These are phyloP conservation scores for Candida vartiovaarae DNA, from an alignment of 805 yeast genomes.

Conservation along the genomic window DNA sequence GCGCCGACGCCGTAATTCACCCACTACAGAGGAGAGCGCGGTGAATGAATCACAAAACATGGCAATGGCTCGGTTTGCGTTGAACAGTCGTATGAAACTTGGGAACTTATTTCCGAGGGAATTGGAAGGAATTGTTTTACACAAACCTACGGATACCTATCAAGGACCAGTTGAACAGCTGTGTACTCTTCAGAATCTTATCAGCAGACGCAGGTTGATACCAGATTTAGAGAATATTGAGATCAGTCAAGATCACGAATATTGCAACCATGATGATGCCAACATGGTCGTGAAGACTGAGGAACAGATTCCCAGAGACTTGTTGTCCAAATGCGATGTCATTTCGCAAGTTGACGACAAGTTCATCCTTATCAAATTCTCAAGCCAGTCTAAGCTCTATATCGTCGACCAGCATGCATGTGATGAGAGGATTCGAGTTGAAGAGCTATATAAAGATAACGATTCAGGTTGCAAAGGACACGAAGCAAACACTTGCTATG, in stretches of 20 bases:
- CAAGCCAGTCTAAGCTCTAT: slow-evolving; percentile 20
- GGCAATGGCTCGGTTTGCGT: neutral
- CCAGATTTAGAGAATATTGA: neutral
- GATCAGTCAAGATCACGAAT: neutral
- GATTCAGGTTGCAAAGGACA: slow-evolving; percentile 24
- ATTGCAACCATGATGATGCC: neutral
- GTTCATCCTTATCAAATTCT: slow-evolving; percentile 44
- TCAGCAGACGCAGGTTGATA: slow-evolving; percentile 6
- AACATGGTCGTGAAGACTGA: neutral
- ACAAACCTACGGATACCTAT: neutral
- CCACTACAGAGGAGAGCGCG: neutral
- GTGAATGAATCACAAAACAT: neutral
- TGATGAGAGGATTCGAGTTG: slow-evolving; percentile 68
- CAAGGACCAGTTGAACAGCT: neutral
- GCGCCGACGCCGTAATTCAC: neutral
- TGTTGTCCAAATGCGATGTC: slow-evolving; percentile 25
- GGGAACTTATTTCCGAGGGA: slow-evolving; percentile 10
- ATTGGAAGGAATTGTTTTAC: slow-evolving; percentile 7
- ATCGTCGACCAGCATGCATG: slow-evolving; percentile 80
- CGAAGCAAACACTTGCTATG: slow-evolving; percentile 12
- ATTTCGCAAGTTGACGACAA: slow-evolving; percentile 57
- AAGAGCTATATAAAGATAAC: slow-evolving; percentile 36
- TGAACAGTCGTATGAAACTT: slow-evolving; percentile 5
- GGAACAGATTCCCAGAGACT: slow-evolving; percentile 11
- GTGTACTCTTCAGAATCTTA: slow-evolving; percentile 1